Evolutionary conservation across 257 asterid genomes (phyloP).

Genomic region (Fraxinus cuspidata): DNA sequence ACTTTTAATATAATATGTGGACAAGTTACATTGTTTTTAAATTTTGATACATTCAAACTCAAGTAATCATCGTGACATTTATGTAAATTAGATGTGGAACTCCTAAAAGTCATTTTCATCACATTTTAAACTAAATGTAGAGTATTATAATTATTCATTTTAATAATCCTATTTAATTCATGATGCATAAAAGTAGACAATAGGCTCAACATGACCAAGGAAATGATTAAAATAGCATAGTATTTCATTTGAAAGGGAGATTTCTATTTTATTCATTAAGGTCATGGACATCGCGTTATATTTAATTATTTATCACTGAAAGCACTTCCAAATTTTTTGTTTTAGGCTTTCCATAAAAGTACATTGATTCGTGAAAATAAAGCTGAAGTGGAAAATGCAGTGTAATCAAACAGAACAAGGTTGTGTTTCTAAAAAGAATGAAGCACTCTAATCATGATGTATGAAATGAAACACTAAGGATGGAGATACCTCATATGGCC

Average conservation of each 20-base stretch:
- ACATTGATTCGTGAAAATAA: not conserved
- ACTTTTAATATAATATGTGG: not conserved
- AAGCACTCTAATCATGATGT: conserved; percentile 8
- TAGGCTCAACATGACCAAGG: not conserved
- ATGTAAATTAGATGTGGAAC: not conserved
- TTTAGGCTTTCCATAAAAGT: not conserved
- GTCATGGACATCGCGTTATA: not conserved
- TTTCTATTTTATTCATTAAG: not conserved
- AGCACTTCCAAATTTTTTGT: not conserved
- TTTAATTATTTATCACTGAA: conserved; percentile 1
- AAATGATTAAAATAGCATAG: not conserved
- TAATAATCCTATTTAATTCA: not conserved
- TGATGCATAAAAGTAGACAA: not conserved
- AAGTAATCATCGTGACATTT: not conserved
- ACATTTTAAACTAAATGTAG: no score
- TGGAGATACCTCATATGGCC: conserved; percentile 80
- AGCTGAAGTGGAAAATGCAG: conserved; percentile 14
- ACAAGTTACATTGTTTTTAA: not conserved
- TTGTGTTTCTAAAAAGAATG: not conserved
- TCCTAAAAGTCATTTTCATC: not conserved
- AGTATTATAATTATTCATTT: not conserved
- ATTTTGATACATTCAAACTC: not conserved
- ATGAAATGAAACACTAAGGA: conserved; percentile 17
- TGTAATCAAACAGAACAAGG: not conserved
- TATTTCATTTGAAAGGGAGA: not conserved